Evolutionary conservation across 2,329 filamentous ascomycete species (phyloP).

Genomic region (Neonectria punicea): DNA sequence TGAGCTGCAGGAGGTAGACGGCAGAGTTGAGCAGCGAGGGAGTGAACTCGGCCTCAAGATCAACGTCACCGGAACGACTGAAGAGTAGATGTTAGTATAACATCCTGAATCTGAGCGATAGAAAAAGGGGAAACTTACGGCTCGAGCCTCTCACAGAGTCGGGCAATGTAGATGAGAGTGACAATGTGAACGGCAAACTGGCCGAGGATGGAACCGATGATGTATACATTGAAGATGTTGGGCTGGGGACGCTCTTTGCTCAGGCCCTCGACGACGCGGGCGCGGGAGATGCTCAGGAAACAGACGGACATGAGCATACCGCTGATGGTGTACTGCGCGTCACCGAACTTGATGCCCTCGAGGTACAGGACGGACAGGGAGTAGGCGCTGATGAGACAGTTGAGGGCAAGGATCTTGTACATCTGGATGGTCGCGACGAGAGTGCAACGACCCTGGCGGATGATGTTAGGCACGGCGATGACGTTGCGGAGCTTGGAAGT

Average conservation of each 20-base stretch:
- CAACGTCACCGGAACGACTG: slow-evolving; percentile 70
- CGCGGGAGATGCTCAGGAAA: slow-evolving; percentile 98
- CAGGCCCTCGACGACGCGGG: slow-evolving; percentile 92
- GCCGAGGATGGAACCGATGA: slow-evolving; percentile 95
- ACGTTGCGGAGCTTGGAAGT: slow-evolving; percentile 98
- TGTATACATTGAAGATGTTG: slow-evolving; percentile 99
- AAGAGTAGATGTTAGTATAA: slow-evolving; percentile 38
- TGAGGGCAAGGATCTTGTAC: slow-evolving; percentile 99
- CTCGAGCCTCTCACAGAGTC: slow-evolving; percentile 85
- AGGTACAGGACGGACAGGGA: slow-evolving; percentile 95
- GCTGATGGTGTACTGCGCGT: slow-evolving; percentile 97
- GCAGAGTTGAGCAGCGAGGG: slow-evolving; percentile 96
- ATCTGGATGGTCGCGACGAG: slow-evolving; percentile 99
- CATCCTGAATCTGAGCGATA: background rate
- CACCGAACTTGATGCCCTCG: slow-evolving; percentile 98
- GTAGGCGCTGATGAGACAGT: slow-evolving; percentile 98
- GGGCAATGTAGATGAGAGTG: slow-evolving; percentile 93
- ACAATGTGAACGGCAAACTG: slow-evolving; percentile 97
- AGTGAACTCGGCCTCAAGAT: slow-evolving; percentile 93
- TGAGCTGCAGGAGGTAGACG: slow-evolving; percentile 95
- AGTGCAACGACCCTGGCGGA: slow-evolving; percentile 96
- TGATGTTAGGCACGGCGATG: slow-evolving; percentile 96
- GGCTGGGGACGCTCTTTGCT: slow-evolving; percentile 98
- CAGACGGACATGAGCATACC: slow-evolving; percentile 99
- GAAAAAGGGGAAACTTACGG: slow-evolving; percentile 69